A percentile compares a stretch with the other conserved stretches of the same genome.
Evolutionary conservation across 129 eudicot species (phyloP).

Genomic region (Centaurea solstitialis): DNA sequence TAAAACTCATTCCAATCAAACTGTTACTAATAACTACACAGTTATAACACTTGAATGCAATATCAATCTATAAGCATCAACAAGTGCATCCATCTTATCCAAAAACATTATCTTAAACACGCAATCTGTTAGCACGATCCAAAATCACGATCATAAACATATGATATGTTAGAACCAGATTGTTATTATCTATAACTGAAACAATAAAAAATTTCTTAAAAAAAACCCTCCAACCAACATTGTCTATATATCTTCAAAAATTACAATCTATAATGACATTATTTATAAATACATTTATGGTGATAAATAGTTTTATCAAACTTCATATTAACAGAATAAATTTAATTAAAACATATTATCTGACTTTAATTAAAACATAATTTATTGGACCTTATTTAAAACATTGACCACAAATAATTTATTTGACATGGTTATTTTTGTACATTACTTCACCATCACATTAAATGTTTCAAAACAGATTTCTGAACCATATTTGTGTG

Average conservation of each 20-base stretch:
- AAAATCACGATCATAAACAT: background rate
- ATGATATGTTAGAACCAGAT: too few species aligned
- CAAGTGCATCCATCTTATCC: too few species aligned
- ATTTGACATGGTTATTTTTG: constrained; percentile 1
- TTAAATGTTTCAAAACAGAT: background rate
- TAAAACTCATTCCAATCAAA: background rate
- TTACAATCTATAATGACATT: too few species aligned
- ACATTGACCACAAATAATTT: background rate
- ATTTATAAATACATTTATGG: too few species aligned
- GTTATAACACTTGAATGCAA: too few species aligned
- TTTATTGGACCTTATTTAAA: background rate
- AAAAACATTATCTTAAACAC: background rate
- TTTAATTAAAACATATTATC: too few species aligned
- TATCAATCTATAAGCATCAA: too few species aligned
- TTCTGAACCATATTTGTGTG: background rate
- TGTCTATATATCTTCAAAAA: background rate
- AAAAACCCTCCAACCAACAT: too few species aligned
- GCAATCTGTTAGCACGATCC: background rate
- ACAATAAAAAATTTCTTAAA: too few species aligned
- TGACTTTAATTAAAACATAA: too few species aligned
- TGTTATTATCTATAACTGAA: background rate
- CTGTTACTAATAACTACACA: background rate
- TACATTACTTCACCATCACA: background rate
- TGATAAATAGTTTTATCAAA: too few species aligned
- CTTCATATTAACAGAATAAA: too few species aligned